Conservation (phyloP, 2,329 filamentous ascomycete genomes). For the Lizonia empirigonia region DNA sequence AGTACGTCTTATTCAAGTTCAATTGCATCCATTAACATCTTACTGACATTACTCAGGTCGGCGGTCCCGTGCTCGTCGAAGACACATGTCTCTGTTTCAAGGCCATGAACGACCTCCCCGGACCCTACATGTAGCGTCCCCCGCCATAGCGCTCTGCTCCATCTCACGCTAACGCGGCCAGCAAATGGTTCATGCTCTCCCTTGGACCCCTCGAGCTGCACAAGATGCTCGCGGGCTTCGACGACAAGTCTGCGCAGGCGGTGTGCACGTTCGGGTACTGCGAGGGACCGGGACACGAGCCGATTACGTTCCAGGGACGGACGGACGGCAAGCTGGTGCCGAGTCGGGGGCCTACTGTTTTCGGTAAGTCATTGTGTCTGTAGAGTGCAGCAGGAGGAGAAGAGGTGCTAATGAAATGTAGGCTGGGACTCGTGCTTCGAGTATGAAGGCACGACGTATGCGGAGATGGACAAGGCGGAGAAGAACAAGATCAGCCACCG, state of each 20-base stretch:
- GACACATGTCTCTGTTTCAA: slow-evolving; percentile 95
- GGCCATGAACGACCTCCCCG: slow-evolving; percentile 87
- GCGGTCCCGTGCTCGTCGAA: slow-evolving; percentile 90
- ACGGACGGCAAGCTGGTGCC: slow-evolving; percentile 86
- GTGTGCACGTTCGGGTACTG: slow-evolving; percentile 97
- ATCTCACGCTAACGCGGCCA: slow-evolving; percentile 47
- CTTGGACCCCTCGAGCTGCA: slow-evolving; percentile 86
- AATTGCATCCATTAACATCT: slow-evolving; percentile 1
- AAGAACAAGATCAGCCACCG: slow-evolving; percentile 96
- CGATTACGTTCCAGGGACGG: slow-evolving; percentile 87
- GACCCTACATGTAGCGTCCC: slow-evolving; percentile 81
- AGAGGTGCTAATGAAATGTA: slow-evolving; percentile 45
- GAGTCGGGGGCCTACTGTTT: slow-evolving; percentile 76
- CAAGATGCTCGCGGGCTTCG: slow-evolving; percentile 84
- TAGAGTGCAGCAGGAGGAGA: neutral
- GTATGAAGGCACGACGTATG: slow-evolving; percentile 84
- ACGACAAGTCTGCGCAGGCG: slow-evolving; percentile 89
- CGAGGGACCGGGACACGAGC: slow-evolving; percentile 80
- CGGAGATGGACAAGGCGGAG: slow-evolving; percentile 87
- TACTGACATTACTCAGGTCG: slow-evolving; percentile 59
- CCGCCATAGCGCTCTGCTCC: neutral
- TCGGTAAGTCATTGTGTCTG: slow-evolving; percentile 66
- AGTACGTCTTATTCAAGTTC: slow-evolving; percentile 56
- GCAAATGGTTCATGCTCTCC: slow-evolving; percentile 90
- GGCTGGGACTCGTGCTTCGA: slow-evolving; percentile 98